Percentiles rank a stretch among this genome's conserved stretches.
Evolutionary conservation across 2,329 filamentous ascomycete genomes (phyloP).

Genomic region (Aspergillus thermomutatus): DNA sequence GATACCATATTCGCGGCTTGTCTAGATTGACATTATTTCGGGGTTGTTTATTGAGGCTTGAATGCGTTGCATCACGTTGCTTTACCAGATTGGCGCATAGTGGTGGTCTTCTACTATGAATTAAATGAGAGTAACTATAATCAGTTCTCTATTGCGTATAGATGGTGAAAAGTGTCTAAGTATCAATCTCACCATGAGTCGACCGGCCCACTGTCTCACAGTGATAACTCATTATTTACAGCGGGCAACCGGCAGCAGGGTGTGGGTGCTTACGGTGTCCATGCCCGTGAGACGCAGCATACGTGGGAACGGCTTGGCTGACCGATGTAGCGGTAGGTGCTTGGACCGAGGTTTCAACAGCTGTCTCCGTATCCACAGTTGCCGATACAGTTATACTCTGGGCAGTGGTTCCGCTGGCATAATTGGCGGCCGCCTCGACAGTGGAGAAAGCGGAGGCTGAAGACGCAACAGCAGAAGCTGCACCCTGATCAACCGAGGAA

Average conservation of each 20-base stretch:
- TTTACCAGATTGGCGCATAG: background rate
- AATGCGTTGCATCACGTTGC: background rate
- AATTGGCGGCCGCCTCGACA: background rate
- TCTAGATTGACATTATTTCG: background rate
- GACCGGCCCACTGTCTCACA: too few species aligned
- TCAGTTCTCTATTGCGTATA: background rate
- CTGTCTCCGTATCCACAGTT: too few species aligned
- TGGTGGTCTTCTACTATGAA: background rate
- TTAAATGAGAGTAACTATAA: background rate
- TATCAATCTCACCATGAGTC: background rate
- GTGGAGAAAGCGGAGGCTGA: background rate
- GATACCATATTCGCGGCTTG: background rate
- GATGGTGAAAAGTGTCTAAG: background rate
- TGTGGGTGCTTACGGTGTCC: background rate
- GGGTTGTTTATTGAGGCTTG: background rate
- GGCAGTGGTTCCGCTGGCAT: background rate
- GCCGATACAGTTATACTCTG: background rate
- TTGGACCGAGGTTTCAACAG: background rate
- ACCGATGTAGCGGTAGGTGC: background rate
- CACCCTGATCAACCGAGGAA: too few species aligned
- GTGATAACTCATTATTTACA: background rate
- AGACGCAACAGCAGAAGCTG: background rate
- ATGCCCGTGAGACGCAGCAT: background rate
- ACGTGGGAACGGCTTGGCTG: too few species aligned
- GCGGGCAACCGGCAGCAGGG: background rate